Evolutionary conservation across 2,329 filamentous ascomycete genomes (phyloP), one percentile per base, ranked within the genome.

Genomic region (Zasmidium angulare): DNA sequence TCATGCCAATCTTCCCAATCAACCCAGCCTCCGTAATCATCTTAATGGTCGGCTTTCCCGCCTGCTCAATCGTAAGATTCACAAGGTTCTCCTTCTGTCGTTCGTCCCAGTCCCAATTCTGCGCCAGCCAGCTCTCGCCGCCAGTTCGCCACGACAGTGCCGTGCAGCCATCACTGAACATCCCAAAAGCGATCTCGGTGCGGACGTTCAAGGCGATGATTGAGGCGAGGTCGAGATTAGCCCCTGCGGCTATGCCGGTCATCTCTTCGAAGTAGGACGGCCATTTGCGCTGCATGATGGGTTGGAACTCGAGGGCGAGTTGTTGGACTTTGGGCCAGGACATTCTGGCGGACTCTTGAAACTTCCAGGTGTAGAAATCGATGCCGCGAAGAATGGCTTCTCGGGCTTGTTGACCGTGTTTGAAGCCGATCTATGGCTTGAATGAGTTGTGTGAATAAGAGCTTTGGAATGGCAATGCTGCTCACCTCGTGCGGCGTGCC

Each of bases 1-100:
- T 89, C 64, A 88, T 76, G 0, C 86, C 86, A 21, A 89, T 87
- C 71, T 89, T 89, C 14, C 85, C 86, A 31, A 89, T 80, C 21
- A 87, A 79, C 14, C 85, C 84, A 0, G 80, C 83, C 67, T 87
- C 85, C 0, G 84, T 86, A 21, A 86, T 75, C 75, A 84, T 84
- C 17, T 79, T 71, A 58, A 86, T 79, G 1, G 74, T 74, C 0
- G 83, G 82, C 24, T 79, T 79, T 6, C 62, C 66, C 0, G 67
- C 62, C 50, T 80, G 78, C 0, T 70, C 68, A 51, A 84, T 80
- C 40, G 77, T 77, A 19, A 79, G 76, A 29, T 80, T 65, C 50
- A 85, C 69, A 0, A 85, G 72, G 62, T 84, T 84, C 11, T 72
- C 63, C 20, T 77, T 77, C 58, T 87, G 82, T 14, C 69, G 75